Conservation (phyloP, 352 stramenopile genomes). For the Aphanomyces euteiches region DNA sequence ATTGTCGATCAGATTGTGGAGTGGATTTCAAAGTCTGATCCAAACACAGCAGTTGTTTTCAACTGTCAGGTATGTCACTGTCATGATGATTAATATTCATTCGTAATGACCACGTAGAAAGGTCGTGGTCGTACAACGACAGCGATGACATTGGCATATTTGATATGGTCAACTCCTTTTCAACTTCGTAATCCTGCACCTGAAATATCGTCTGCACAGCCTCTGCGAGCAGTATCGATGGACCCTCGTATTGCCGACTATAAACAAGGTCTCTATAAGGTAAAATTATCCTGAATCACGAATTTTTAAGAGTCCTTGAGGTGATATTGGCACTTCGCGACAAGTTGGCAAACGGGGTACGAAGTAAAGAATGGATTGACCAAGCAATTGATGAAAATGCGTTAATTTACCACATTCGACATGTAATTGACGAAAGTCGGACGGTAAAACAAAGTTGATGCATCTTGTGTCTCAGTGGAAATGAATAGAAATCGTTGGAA, state of each 20-base stretch:
- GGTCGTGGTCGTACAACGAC: slow-evolving; percentile 79
- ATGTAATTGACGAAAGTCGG: slow-evolving; percentile 74
- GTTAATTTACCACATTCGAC: slow-evolving; percentile 72
- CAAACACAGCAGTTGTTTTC: slow-evolving; percentile 79
- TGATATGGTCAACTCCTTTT: slow-evolving; percentile 43
- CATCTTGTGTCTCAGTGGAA: neutral
- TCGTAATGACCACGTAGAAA: slow-evolving; percentile 45
- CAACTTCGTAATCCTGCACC: neutral
- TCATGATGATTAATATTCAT: neutral
- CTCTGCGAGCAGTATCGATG: neutral
- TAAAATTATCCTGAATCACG: neutral
- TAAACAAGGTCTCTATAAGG: slow-evolving; percentile 24
- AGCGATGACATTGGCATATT: slow-evolving; percentile 58
- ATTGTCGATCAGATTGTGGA: slow-evolving; percentile 69
- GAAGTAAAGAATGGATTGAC: slow-evolving; percentile 77
- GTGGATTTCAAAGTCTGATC: slow-evolving; percentile 42
- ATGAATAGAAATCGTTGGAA: slow-evolving; percentile 40
- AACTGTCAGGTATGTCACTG: slow-evolving; percentile 57
- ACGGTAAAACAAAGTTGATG: slow-evolving; percentile 36
- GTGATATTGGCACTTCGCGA: slow-evolving; percentile 28
- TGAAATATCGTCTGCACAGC: too few relatives aligned
- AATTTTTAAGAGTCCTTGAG: neutral
- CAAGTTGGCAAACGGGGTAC: slow-evolving; percentile 32
- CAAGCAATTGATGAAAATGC: slow-evolving; percentile 60
- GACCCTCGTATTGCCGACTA: slow-evolving; percentile 24